A percentile compares a stretch with the other conserved stretches of the same genome.
Evolutionary conservation across 2,329 filamentous ascomycete species (phyloP).

Genomic region (Aspergillus candidus): DNA sequence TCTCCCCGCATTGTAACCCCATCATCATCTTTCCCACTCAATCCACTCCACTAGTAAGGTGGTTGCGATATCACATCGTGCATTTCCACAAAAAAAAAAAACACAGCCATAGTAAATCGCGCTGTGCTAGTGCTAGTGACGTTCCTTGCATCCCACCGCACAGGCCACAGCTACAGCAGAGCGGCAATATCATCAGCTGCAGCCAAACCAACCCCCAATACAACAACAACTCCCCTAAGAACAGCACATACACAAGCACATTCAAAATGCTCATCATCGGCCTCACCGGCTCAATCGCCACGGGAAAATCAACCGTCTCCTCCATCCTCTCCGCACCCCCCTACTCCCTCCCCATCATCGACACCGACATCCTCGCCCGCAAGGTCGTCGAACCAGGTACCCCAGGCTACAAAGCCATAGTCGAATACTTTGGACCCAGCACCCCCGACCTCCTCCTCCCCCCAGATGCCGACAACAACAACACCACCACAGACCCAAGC

Average conservation of each 20-base stretch:
- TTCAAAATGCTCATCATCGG: constrained; percentile 80
- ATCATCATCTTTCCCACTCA: neutral
- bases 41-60: neutral
- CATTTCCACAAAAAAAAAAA: neutral
- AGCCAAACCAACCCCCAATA: neutral
- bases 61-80: neutral
- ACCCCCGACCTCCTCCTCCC: constrained; percentile 80
- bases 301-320: constrained; percentile 95
- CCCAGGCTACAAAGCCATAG: constrained; percentile 72
- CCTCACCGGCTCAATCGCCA: constrained; percentile 93
- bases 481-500: constrained; percentile 32
- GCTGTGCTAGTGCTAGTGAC: neutral
- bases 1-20: constrained; percentile 18
- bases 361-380: constrained; percentile 87
- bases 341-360: constrained; percentile 83
- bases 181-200: neutral
- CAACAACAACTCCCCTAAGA: neutral
- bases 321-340: constrained; percentile 71
- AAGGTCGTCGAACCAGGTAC: constrained; percentile 93
- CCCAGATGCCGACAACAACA: constrained; percentile 9
- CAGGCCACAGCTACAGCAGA: too few species aligned
- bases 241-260: neutral
- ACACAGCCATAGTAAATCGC: too few species aligned
- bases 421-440: constrained; percentile 70
- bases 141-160: neutral